Conservation (phyloP, 1,284 basidiomycete species). For the Cryptococcus wingfieldii region DNA sequence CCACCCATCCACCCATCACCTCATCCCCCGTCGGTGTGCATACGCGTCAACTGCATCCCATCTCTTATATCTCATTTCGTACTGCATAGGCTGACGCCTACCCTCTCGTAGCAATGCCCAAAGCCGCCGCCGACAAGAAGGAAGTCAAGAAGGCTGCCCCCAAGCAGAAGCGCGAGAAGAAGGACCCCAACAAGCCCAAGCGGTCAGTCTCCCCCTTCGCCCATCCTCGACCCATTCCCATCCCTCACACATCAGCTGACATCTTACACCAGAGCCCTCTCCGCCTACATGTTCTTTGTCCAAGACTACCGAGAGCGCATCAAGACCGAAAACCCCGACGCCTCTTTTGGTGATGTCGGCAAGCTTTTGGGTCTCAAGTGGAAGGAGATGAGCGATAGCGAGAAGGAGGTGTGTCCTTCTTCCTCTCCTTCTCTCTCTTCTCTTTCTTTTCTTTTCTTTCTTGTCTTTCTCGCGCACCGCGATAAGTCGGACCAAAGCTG, state of each 20-base stretch:
- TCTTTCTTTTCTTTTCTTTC: not conserved
- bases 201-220: slow-evolving; percentile 24
- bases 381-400: slow-evolving; percentile 77
- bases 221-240: not conserved
- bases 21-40: not conserved
- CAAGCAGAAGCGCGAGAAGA: slow-evolving; percentile 45
- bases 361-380: slow-evolving; percentile 83
- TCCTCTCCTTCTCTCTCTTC: not conserved
- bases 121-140: slow-evolving; percentile 56
- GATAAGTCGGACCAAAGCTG: not conserved
- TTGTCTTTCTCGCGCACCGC: not conserved
- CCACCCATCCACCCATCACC: not conserved
- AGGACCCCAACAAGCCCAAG: slow-evolving; percentile 48
- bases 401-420: slow-evolving; percentile 66
- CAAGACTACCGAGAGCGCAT: slow-evolving; percentile 93
- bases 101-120: slow-evolving; percentile 59
- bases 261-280: slow-evolving; percentile 60
- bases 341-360: slow-evolving; percentile 87
- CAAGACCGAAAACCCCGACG: slow-evolving; percentile 92
- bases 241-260: not conserved
- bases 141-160: slow-evolving; percentile 52
- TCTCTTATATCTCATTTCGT: not conserved
- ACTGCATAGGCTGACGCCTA: not conserved
- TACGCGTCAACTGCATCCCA: not conserved
- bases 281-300: slow-evolving; percentile 98